Evolutionary conservation across 345 rosid species (phyloP), one percentile per base, ranked within the genome.

Genomic region (Dovyalis caffra): DNA sequence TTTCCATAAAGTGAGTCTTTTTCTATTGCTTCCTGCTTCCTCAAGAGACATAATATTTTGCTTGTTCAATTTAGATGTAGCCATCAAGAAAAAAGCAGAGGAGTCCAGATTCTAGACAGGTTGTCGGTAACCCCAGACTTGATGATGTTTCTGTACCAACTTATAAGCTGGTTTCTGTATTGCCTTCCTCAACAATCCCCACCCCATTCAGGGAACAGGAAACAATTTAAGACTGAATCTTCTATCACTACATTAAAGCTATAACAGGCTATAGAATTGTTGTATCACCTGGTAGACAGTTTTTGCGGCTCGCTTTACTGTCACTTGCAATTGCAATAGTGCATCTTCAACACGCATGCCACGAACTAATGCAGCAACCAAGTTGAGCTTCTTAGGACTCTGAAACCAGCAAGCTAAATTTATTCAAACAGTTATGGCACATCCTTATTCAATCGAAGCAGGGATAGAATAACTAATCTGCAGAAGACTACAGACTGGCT

Each of bases 321-420:
- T 90, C 78, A 95, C 91, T 82, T 95, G 98, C 79, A 95, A 85
- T 81, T 93, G 98, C 89, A 95, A 69, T 28, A 93, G 80, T 73
- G 98, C 99, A 87, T 93, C 99, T 82, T 95, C 98, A 65, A 93
- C 98, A 18, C 92, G 92, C 99, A 93, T 91, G 70, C 99, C 98
- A 66, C 97, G 93, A 73, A 93, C 91, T 76, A 93, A 81, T 71
- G 93, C 89, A 85, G 98, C 99, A 79, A 93, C 98, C 79, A 95
- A 81, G 75, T 95, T 93, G 78, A 95, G 77, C 88, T 95, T 95
- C 90, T 93, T 93, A 12, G 97, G 98, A 86, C 99, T 95, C 98
- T 93, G 82, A 80, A 83, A 80, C 70, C 78, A 78, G 68, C 69
- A 84, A 69, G 53, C 53, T 20, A 47, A 47, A 47, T 16, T 53